A percentile compares a stretch with the other conserved stretches of the same genome.
These are phyloP conservation scores for Alternaria conjuncta DNA, from an alignment of 2,329 filamentous ascomycete species.

Conservation along the genomic window DNA sequence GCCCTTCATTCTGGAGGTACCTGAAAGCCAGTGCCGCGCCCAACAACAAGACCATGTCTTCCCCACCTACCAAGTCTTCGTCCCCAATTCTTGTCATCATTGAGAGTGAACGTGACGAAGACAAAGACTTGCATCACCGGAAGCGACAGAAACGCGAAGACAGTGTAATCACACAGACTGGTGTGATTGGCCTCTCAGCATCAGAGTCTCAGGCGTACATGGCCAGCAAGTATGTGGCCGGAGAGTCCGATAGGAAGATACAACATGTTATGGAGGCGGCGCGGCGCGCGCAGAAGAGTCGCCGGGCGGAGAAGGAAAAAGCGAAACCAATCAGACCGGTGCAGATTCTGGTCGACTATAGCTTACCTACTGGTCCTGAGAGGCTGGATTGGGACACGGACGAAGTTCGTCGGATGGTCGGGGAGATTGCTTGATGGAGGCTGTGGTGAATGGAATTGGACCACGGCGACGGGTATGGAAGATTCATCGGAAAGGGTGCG, in stretches of 20 bases:
- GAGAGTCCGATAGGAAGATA: background rate
- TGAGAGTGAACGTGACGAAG: background rate
- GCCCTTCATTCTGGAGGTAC: conserved; percentile 29
- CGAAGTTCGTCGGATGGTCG: conserved; percentile 27
- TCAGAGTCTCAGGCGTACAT: background rate
- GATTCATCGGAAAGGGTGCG: too few species aligned
- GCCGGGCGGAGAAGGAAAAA: background rate
- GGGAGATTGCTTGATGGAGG: conserved; percentile 20
- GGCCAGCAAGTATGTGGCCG: background rate
- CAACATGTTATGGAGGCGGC: background rate
- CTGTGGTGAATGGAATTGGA: background rate
- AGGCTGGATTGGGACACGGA: conserved; percentile 36
- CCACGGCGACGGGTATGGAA: background rate
- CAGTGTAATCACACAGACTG: background rate
- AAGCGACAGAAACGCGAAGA: background rate
- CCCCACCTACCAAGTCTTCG: background rate
- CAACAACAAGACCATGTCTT: background rate
- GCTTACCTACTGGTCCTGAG: conserved; percentile 17
- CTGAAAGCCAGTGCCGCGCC: background rate
- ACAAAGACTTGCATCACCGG: background rate
- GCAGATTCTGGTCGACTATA: conserved; percentile 12
- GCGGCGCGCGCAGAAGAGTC: background rate
- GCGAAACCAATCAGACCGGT: background rate
- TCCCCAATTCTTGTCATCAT: background rate
- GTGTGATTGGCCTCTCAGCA: background rate